phyloP scores from a whole-genome alignment of 768 basidiomycete species.

The Termitomyces heimii region DNA sequence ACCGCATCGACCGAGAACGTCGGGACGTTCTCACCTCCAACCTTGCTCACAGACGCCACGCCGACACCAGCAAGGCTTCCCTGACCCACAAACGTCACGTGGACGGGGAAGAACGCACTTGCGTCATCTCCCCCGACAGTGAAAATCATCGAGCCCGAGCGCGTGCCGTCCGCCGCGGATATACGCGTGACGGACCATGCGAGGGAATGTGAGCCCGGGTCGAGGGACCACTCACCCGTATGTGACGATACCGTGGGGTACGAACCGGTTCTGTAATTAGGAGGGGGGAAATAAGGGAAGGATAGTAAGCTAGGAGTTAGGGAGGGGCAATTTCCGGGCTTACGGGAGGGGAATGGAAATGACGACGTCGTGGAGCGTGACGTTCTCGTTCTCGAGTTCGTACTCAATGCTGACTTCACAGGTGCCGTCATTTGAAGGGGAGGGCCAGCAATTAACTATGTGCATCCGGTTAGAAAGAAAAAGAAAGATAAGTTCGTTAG shows the following conservation, averaged over 20 bases:
- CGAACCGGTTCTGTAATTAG: slow-evolving; percentile 55
- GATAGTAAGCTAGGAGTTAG: neutral
- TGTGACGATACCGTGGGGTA: slow-evolving; percentile 81
- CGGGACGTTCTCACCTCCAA: slow-evolving; percentile 34
- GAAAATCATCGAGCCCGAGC: slow-evolving; percentile 88
- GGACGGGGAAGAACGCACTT: slow-evolving; percentile 89
- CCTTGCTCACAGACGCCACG: slow-evolving; percentile 51
- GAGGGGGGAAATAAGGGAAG: neutral
- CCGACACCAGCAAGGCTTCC: slow-evolving; percentile 77
- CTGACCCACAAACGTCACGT: slow-evolving; percentile 72
- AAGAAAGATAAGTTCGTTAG: neutral
- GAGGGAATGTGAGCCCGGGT: slow-evolving; percentile 72
- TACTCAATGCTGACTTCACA: slow-evolving; percentile 96
- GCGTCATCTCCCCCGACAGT: slow-evolving; percentile 79
- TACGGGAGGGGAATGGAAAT: slow-evolving; percentile 94
- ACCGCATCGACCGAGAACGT: slow-evolving; percentile 50
- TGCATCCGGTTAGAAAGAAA: neutral
- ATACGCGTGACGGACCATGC: slow-evolving; percentile 81
- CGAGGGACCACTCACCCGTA: slow-evolving; percentile 76
- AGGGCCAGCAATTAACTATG: slow-evolving; percentile 95
- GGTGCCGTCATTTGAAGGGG: slow-evolving; percentile 86
- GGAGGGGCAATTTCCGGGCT: slow-evolving; percentile 17
- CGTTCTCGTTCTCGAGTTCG: slow-evolving; percentile 81
- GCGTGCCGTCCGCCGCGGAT: slow-evolving; percentile 48
- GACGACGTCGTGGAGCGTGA: slow-evolving; percentile 78